A percentile compares a stretch with the other conserved stretches of the same genome.
Evolutionary conservation across 192 early-diverging fungal species (phyloP).

Genomic region (Dimargaris cristalligena): DNA sequence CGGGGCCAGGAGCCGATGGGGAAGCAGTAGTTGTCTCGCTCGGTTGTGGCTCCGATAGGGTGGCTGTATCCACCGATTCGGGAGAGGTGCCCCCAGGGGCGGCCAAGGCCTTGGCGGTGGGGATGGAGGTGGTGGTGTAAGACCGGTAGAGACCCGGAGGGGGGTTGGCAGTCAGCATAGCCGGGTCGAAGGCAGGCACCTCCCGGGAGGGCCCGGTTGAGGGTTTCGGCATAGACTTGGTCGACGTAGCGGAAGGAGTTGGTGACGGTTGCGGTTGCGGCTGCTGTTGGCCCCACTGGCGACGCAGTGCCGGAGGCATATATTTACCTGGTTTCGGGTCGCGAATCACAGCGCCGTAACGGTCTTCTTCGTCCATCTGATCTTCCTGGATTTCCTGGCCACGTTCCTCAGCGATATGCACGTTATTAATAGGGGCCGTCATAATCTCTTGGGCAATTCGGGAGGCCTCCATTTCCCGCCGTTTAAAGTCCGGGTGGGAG

Average conservation of each 20-base stretch:
- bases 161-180: neutral
- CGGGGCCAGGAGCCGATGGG: neutral
- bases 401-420: constrained; percentile 85
- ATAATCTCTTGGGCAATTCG: constrained; percentile 84
- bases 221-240: neutral
- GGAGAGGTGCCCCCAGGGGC: neutral
- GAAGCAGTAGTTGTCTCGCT: constrained; percentile 22
- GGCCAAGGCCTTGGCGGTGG: neutral
- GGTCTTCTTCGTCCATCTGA: constrained; percentile 81
- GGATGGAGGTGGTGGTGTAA: neutral
- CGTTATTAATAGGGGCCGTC: constrained; percentile 47
- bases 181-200: neutral
- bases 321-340: constrained; percentile 60
- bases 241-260: too few species aligned
- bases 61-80: constrained; percentile 7
- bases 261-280: too few species aligned
- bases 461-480: constrained; percentile 72
- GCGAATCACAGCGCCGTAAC: constrained; percentile 65
- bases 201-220: neutral
- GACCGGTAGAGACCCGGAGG: constrained; percentile 7
- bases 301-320: constrained; percentile 65
- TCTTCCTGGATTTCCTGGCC: constrained; percentile 37
- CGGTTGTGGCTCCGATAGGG: constrained; percentile 9
- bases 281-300: constrained; percentile 26
- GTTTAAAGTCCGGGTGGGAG: constrained; percentile 63